A percentile compares a stretch with the other conserved stretches of the same genome.
phyloP scores from a whole-genome alignment of 352 stramenopile species.

The Phytophthora idaei region DNA sequence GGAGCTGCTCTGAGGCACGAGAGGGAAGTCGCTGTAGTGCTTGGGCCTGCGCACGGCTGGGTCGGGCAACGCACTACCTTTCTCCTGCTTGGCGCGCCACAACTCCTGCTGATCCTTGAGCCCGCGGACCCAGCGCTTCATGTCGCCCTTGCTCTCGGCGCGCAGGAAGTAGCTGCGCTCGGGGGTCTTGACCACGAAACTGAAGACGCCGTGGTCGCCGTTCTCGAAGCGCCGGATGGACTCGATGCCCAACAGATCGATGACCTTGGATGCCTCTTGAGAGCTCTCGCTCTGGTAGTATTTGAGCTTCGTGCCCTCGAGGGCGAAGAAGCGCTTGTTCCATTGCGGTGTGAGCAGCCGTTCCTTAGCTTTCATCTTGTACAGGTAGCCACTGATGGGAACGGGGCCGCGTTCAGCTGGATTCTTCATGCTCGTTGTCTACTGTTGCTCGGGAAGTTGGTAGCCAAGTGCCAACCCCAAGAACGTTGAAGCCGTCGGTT shows the following conservation, averaged over 20 bases:
- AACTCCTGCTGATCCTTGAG: conserved; percentile 86
- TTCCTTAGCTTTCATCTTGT: conserved; percentile 85
- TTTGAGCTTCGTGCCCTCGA: conserved; percentile 79
- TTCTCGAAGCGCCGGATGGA: conserved; percentile 85
- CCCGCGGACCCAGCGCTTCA: conserved; percentile 87
- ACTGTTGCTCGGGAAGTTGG: not conserved
- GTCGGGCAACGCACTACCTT: conserved; percentile 31
- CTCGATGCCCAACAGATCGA: conserved; percentile 76
- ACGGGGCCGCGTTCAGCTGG: conserved; percentile 59
- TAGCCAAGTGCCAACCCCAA: conserved; percentile 14
- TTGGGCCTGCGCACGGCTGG: conserved; percentile 56
- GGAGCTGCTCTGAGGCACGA: conserved; percentile 48
- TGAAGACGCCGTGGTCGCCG: conserved; percentile 79
- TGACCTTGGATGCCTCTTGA: conserved; percentile 68
- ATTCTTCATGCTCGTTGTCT: conserved; percentile 52
- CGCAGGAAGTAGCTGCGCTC: conserved; percentile 83
- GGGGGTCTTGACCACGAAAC: conserved; percentile 81
- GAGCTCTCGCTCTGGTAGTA: conserved; percentile 78
- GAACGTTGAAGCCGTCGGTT: not conserved
- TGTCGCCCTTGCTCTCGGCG: conserved; percentile 83
- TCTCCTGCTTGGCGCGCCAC: conserved; percentile 66
- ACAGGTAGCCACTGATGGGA: conserved; percentile 82
- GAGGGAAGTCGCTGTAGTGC: conserved; percentile 76
- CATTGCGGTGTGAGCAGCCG: conserved; percentile 76
- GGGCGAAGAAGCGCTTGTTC: conserved; percentile 82